These are phyloP conservation scores for Teunomyces atbi DNA, from an alignment of 805 yeast species.

Conservation along the genomic window DNA sequence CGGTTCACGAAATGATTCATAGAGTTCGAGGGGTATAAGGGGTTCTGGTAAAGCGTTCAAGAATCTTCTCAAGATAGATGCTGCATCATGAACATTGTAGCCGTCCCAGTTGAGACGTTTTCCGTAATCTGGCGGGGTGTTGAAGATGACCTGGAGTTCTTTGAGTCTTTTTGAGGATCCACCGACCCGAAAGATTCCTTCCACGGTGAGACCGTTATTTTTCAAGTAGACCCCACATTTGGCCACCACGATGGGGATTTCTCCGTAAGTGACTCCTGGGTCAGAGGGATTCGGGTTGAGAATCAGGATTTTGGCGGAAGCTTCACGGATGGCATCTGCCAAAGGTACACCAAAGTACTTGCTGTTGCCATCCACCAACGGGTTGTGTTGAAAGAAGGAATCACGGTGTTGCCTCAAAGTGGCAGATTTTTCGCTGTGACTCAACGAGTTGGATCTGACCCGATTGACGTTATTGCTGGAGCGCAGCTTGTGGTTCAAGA, in stretches of 20 bases:
- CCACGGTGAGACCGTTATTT: constrained; percentile 70
- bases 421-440: constrained; percentile 27
- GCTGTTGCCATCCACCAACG: constrained; percentile 43
- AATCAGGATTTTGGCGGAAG: constrained; percentile 73
- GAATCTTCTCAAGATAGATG: constrained; percentile 81
- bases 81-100: constrained; percentile 95
- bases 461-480: constrained; percentile 47
- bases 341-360: constrained; percentile 81
- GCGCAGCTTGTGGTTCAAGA: constrained; percentile 49
- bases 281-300: constrained; percentile 48
- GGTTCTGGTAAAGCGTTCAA: constrained; percentile 91
- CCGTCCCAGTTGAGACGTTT: constrained; percentile 88
- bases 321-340: constrained; percentile 65
- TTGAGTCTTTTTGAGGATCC: constrained; percentile 88
- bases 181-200: constrained; percentile 91
- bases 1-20: constrained; percentile 78
- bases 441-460: constrained; percentile 36
- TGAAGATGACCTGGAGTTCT: constrained; percentile 79
- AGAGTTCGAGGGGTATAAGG: constrained; percentile 72
- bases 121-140: constrained; percentile 88
- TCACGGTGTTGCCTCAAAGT: constrained; percentile 49
- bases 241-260: constrained; percentile 92
- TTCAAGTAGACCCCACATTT: constrained; percentile 88
- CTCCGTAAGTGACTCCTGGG: constrained; percentile 75
- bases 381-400: constrained; percentile 45